These are phyloP conservation scores for Zostera marina DNA, from an alignment of 116 monocot genomes.

Conservation along the genomic window DNA sequence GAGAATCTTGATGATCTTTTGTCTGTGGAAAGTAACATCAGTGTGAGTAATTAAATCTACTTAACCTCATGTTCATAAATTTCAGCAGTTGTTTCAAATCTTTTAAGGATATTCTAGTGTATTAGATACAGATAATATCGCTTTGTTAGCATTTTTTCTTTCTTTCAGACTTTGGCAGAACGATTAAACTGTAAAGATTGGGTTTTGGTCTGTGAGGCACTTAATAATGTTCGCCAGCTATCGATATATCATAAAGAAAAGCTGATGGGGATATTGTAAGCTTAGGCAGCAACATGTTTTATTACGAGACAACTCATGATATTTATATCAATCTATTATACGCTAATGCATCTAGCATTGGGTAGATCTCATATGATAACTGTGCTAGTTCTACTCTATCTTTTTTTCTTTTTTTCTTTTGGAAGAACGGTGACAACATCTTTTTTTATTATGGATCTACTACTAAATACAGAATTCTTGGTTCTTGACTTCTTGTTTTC, in stretches of 20 bases:
- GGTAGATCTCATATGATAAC: too few species aligned
- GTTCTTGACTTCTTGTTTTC: background rate
- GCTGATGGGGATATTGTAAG: slow-evolving; percentile 16
- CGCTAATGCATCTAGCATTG: too few species aligned
- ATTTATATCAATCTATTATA: too few species aligned
- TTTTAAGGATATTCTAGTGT: background rate
- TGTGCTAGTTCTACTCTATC: too few species aligned
- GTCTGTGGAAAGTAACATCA: slow-evolving; percentile 43
- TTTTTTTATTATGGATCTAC: too few species aligned
- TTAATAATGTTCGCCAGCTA: slow-evolving; percentile 93
- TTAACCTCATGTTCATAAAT: background rate
- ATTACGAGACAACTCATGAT: too few species aligned
- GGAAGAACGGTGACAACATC: too few species aligned
- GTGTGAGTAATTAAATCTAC: slow-evolving; percentile 14
- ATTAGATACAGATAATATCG: background rate
- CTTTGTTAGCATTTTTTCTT: background rate
- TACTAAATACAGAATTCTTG: too few species aligned
- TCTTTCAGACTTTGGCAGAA: slow-evolving; percentile 43
- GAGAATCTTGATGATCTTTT: slow-evolving; percentile 63
- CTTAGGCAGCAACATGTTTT: background rate
- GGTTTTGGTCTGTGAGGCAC: slow-evolving; percentile 77
- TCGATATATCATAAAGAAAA: slow-evolving; percentile 81
- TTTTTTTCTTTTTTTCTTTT: too few species aligned
- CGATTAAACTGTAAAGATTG: slow-evolving; percentile 90
- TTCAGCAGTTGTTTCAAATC: background rate